phyloP scores from a whole-genome alignment of 2,329 filamentous ascomycete species.

The Chaetomium sp. region DNA sequence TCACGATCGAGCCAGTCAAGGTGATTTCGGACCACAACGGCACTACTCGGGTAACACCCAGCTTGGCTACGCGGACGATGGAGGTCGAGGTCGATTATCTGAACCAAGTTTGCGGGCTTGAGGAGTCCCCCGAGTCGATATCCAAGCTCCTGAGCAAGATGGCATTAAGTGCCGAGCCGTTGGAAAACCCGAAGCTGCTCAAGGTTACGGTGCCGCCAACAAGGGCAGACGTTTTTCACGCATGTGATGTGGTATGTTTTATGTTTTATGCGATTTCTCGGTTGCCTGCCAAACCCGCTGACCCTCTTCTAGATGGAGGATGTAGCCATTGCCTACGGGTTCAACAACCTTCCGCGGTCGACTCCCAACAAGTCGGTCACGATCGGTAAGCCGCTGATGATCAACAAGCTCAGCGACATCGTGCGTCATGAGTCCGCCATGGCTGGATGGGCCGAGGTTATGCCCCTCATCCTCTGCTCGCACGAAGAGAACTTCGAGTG shows the following conservation, averaged over 20 bases:
- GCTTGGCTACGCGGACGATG: slow-evolving; percentile 73
- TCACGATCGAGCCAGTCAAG: slow-evolving; percentile 91
- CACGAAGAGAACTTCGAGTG: slow-evolving; percentile 98
- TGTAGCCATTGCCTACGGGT: slow-evolving; percentile 93
- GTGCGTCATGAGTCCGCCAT: slow-evolving; percentile 86
- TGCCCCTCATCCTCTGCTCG: slow-evolving; percentile 94
- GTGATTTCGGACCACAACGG: slow-evolving; percentile 91
- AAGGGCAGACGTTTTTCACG: slow-evolving; percentile 90
- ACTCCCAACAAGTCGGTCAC: slow-evolving; percentile 85
- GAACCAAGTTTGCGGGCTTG: slow-evolving; percentile 86
- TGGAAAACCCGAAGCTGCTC: slow-evolving; percentile 66
- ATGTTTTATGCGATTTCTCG: background rate
- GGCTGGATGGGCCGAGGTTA: slow-evolving; percentile 93
- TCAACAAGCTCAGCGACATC: slow-evolving; percentile 96
- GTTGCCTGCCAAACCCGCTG: background rate
- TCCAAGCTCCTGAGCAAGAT: slow-evolving; percentile 84
- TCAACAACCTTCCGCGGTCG: slow-evolving; percentile 88
- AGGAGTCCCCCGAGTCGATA: slow-evolving; percentile 72
- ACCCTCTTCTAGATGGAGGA: slow-evolving; percentile 73
- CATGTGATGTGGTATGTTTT: slow-evolving; percentile 73
- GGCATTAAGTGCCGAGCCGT: slow-evolving; percentile 81
- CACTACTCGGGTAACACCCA: slow-evolving; percentile 77
- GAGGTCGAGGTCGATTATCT: slow-evolving; percentile 90
- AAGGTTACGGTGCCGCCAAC: slow-evolving; percentile 86
- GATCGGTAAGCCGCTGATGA: slow-evolving; percentile 79